phyloP scores from a whole-genome alignment of 371 early-diverging fungal species.

The Lichtheimia ramosa region DNA sequence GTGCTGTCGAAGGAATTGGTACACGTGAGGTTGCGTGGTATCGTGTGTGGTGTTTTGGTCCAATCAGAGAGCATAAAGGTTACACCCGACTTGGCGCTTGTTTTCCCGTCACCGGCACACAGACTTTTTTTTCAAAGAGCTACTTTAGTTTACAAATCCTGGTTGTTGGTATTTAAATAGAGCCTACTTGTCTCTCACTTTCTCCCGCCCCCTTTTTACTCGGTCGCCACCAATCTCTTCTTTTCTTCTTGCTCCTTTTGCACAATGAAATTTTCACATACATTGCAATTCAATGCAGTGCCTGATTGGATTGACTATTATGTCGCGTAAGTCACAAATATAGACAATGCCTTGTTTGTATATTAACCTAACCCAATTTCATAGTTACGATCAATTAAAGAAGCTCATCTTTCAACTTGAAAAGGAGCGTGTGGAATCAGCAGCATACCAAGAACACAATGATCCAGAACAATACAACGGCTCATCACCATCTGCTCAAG shows the following conservation, averaged over 20 bases:
- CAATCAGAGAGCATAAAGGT: not conserved
- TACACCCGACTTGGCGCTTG: constrained; percentile 8
- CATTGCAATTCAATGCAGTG: constrained; percentile 85
- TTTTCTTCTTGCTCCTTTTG: constrained; percentile 7
- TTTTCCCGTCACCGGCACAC: not conserved
- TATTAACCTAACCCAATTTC: constrained; percentile 3
- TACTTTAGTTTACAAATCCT: not conserved
- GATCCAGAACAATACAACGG: constrained; percentile 17
- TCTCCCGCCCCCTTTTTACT: too few relatives aligned
- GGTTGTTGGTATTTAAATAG: not conserved
- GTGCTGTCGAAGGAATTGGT: constrained; percentile 4
- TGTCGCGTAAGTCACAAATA: constrained; percentile 56
- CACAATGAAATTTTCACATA: constrained; percentile 90
- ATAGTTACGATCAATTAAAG: constrained; percentile 84
- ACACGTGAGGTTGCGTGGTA: constrained; percentile 14
- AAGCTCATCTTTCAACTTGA: constrained; percentile 88
- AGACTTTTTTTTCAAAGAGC: not conserved
- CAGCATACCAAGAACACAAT: constrained; percentile 14
- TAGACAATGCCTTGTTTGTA: not conserved
- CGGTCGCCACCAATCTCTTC: not conserved
- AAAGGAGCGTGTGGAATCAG: constrained; percentile 73
- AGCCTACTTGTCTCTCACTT: not conserved
- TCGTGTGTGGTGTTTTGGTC: constrained; percentile 8
- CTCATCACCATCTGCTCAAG: not conserved
- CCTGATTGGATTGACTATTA: constrained; percentile 90